Evolutionary conservation across 169 alveolate genomes (phyloP).

Genomic region (Cyclospora cayetanensis): DNA sequence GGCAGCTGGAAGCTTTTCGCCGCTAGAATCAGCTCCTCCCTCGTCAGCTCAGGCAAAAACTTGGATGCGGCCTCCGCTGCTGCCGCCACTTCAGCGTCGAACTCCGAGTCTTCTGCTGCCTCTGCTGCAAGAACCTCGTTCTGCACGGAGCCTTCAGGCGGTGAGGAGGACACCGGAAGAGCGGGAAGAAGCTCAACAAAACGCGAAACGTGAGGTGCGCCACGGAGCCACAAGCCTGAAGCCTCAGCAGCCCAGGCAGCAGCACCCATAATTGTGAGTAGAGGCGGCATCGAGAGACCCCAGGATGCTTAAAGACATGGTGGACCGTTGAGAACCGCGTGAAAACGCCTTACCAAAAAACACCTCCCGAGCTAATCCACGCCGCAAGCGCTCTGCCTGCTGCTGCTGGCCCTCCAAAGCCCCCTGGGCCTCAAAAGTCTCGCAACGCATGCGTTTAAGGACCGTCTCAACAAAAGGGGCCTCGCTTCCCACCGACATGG

Average conservation of each 20-base stretch:
- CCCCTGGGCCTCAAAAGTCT: neutral
- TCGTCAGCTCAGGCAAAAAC: neutral
- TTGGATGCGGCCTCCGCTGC: conserved; percentile 11
- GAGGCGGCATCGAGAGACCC: neutral
- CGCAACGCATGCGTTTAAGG: conserved; percentile 40
- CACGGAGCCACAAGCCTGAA: conserved; percentile 37
- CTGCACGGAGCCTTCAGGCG: neutral
- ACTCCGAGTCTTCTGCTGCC: neutral
- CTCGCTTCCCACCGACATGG: conserved; percentile 12
- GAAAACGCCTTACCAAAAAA: conserved; percentile 22
- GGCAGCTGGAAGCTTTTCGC: neutral
- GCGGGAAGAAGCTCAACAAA: conserved; percentile 46
- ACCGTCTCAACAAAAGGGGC: conserved; percentile 22
- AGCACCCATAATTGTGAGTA: neutral
- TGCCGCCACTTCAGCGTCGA: neutral
- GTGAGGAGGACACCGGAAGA: neutral
- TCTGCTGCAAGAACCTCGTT: neutral
- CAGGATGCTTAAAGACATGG: neutral
- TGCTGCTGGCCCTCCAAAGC: neutral
- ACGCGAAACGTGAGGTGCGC: conserved; percentile 45
- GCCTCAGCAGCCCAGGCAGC: neutral
- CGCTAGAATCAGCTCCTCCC: neutral
- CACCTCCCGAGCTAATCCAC: conserved; percentile 39
- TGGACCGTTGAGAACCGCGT: neutral
- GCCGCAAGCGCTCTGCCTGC: conserved; percentile 1